Conservation (phyloP, 331 rosid genomes). For the Quercus tomentella region DNA sequence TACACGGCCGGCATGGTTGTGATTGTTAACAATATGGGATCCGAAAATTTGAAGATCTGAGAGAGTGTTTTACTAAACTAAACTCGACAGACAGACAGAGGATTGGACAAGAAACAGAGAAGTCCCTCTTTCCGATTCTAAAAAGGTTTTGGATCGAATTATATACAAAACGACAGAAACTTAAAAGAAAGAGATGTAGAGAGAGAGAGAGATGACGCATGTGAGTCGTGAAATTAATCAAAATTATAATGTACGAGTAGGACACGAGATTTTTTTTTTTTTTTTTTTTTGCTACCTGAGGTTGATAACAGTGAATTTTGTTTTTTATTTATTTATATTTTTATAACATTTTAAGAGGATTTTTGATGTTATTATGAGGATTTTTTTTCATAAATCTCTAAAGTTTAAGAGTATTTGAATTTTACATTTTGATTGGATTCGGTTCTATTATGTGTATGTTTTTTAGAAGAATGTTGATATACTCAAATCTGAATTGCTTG, state of each 20-base stretch:
- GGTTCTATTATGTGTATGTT: fast-evolving
- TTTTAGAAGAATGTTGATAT: no score
- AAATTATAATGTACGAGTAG: background rate
- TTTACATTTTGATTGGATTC: fast-evolving
- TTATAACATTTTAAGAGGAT: no score
- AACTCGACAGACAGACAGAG: no score
- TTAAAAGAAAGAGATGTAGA: background rate
- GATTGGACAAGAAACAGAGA: no score
- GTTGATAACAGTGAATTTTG: no score
- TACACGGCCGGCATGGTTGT: slow-evolving; percentile 78
- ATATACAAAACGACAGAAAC: background rate
- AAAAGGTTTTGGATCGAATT: slow-evolving; percentile 26
- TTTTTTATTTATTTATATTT: no score
- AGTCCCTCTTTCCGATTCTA: background rate
- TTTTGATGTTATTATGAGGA: no score
- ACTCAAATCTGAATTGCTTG: fast-evolving
- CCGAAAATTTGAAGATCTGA: slow-evolving; percentile 34
- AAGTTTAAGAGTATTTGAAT: fast-evolving
- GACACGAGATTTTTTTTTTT: background rate
- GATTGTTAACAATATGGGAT: slow-evolving; percentile 9
- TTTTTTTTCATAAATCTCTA: fast-evolving
- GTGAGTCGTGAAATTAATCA: background rate
- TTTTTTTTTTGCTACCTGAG: background rate
- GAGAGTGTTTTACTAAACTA: background rate
- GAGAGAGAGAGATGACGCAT: background rate